Evolutionary conservation across 208 protist genomes (phyloP), one percentile per base, ranked within the genome.

Genomic region (Spongospora subterranea): DNA sequence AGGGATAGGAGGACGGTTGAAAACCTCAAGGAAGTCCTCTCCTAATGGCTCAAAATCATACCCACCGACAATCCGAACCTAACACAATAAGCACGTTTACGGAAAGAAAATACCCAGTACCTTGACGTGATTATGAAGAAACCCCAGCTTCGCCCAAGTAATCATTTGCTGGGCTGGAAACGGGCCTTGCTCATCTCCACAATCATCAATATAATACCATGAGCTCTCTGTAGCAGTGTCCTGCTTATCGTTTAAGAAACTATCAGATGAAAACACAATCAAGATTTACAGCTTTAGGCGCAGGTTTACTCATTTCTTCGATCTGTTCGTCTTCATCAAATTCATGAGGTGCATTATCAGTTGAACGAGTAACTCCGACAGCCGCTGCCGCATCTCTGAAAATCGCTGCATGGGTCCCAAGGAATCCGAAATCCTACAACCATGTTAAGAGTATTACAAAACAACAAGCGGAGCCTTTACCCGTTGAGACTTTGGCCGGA

Each of bases 271-370:
- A 60, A 29, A 29, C 50, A 29, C 50, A 29, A 29, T 24, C 13
- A 60, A 60, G 13, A 29, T 60, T 60, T 29, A 29, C 50, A 60
- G 6, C 50, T 60, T 60, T 60, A 6, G 50, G 50, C 6, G 6
- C 50, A 24, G 24, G 71, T 29, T 65, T 65, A 32, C 29, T 29
- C 54, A 29, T 65, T 35, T 6, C 71, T 82, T 82, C 71, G 71
- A 82, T 6, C 71, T 82, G 71, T 40, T 82, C 71, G 11, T 82
- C 71, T 6, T 40, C 71, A 82, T 82, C 35, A 43, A 82, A 82
- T 43, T 82, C 71, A 43, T 82, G 71, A 35, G 6, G 6, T 24
- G 50, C 13, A 29, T 60, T 60, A 6, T 82, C 71, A 82, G 11
- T 35, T 6, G 6, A 6, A 24, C 13, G 71, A 20, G 40, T 43